Evolutionary conservation across 2,329 filamentous ascomycete species (phyloP), one percentile per base, ranked within the genome.

Genomic region (Ophiostoma novo-ulmi): DNA sequence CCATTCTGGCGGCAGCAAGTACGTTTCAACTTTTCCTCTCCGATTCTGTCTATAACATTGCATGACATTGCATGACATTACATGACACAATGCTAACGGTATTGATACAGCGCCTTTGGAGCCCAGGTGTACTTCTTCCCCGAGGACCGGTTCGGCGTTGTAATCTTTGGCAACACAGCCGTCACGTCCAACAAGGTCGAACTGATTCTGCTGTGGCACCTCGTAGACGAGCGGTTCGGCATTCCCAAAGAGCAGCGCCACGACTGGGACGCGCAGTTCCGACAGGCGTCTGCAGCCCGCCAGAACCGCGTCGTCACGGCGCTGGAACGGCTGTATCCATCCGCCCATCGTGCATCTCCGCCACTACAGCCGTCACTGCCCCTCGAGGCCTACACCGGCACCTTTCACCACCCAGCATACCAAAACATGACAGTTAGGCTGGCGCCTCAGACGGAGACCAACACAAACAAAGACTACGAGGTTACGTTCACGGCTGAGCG

Each of bases 81-180:
- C 5, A 48, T 8, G 44, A 2, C 13, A 44, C 4, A 14, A 22
- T 26, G 6, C 58, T 66, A 26, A 68, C n/a, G 6, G 1, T 14
- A 1, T 58, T 31, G 31, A 31, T 31, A 31, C 31, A 73, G 72
- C 67, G 82, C 80, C 5, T 84, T 81, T 71, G 82, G 80, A 5
- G 78, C 82, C 0, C 75, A 80, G 48, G 76, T 85, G 36, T 78
- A 79, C 67, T 82, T 83, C 74, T 77, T 85, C 65, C 83, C 84
- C 0, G 78, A 79, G 13, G 70, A 80, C 26, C 76, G 79, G 5
- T 85, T 79, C 72, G 82, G 81, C 3, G 75, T 84, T 13, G 79
- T 82, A 5, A 74, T 78, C 20, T 76, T 85, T 72, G 80, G 75
- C 1, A 87, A 86, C 70, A 83, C 81, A 31, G 80, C 78, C 10